Percentiles rank a stretch among this genome's conserved stretches.
phyloP scores from a whole-genome alignment of 306 rosid genomes.

The Aeschynomene evenia region DNA sequence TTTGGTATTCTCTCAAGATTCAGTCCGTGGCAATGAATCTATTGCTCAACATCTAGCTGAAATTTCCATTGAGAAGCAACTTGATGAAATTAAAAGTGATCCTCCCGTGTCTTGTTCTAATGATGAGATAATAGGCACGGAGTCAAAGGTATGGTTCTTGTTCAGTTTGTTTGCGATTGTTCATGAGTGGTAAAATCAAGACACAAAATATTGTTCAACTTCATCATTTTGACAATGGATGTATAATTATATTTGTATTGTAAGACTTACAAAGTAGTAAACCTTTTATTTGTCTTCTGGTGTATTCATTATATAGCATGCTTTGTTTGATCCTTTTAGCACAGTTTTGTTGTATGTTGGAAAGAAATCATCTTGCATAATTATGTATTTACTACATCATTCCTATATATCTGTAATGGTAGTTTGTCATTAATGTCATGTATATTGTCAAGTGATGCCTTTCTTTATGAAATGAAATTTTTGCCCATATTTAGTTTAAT shows the following conservation, averaged over 20 bases:
- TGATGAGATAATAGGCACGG: constrained; percentile 28
- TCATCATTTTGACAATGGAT: neutral
- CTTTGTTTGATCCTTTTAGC: neutral
- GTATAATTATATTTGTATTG: neutral
- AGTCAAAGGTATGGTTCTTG: constrained; percentile 45
- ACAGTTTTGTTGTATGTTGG: neutral
- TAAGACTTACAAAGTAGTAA: neutral
- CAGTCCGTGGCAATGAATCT: constrained; percentile 20
- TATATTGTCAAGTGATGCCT: constrained; percentile 8
- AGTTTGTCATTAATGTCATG: neutral
- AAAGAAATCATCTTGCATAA: constrained; percentile 5
- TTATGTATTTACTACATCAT: neutral
- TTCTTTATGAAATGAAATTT: neutral
- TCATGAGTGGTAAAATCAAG: neutral
- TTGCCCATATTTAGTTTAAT: constrained; percentile 18
- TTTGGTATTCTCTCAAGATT: constrained; percentile 39
- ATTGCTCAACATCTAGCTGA: constrained; percentile 22
- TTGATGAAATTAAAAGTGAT: constrained; percentile 32
- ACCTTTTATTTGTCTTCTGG: neutral
- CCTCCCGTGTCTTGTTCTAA: constrained; percentile 12
- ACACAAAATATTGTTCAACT: neutral
- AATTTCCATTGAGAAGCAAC: constrained; percentile 18
- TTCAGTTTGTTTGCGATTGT: neutral
- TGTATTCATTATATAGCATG: neutral
- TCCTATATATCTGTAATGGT: neutral